phyloP scores from a whole-genome alignment of 345 rosid genomes.

The Eucalyptus globulus region DNA sequence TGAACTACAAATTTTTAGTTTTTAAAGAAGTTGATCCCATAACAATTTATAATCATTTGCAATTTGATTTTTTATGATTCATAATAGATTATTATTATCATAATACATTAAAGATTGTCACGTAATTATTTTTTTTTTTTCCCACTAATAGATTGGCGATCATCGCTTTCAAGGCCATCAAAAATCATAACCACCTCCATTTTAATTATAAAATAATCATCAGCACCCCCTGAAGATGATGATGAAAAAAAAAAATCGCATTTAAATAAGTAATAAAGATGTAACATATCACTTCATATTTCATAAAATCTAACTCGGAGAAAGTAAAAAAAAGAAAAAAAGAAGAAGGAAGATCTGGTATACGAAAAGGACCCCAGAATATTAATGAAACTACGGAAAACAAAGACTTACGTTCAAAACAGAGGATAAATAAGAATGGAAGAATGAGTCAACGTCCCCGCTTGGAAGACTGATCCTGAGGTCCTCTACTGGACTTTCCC shows the following conservation, averaged over 20 bases:
- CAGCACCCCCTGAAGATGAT: neutral
- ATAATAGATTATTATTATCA: rapidly evolving
- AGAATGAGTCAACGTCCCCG: neutral
- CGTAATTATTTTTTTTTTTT: rapidly evolving
- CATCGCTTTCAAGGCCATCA: too few species aligned
- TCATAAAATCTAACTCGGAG: neutral
- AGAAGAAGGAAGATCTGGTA: neutral
- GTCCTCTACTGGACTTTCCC: neutral
- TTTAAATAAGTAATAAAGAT: neutral
- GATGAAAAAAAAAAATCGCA: neutral
- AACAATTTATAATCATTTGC: too few species aligned
- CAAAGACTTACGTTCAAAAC: too few species aligned
- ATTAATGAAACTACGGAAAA: neutral
- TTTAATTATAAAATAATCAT: too few species aligned
- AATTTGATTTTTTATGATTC: rapidly evolving
- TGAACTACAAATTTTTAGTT: rapidly evolving
- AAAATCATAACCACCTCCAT: too few species aligned
- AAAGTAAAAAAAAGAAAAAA: too few species aligned
- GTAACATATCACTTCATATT: too few species aligned
- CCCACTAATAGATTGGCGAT: neutral
- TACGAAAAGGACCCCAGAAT: neutral
- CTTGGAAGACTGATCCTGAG: neutral
- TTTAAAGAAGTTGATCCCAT: rapidly evolving
- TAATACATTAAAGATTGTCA: too few species aligned
- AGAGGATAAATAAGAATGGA: neutral